These are phyloP conservation scores for Trichoderma sp. DNA, from an alignment of 2,329 filamentous ascomycete genomes.

Conservation along the genomic window DNA sequence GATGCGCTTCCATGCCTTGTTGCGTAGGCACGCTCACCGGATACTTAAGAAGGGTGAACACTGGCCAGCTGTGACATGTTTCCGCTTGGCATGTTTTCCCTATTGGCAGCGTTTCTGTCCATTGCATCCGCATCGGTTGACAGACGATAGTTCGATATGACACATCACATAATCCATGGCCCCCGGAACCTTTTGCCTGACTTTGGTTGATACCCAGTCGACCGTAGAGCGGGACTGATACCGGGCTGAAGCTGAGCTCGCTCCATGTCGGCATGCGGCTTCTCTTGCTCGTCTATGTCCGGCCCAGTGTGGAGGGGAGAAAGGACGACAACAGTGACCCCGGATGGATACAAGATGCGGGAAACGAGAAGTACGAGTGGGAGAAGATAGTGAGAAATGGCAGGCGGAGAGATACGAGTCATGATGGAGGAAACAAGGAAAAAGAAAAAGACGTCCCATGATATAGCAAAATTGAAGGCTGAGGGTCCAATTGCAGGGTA, in stretches of 20 bases:
- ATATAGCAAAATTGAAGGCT: background rate
- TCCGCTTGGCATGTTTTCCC: too few species aligned
- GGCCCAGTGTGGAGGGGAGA: background rate
- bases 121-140: slow-evolving; percentile 8
- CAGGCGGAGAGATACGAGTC: background rate
- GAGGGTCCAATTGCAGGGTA: slow-evolving; percentile 9
- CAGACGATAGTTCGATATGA: slow-evolving; percentile 8
- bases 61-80: background rate
- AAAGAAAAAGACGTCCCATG: background rate
- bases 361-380: background rate
- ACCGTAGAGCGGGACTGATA: background rate
- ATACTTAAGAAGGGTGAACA: background rate
- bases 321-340: background rate
- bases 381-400: background rate
- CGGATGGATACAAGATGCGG: background rate
- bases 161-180: background rate
- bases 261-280: background rate
- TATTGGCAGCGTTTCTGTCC: background rate
- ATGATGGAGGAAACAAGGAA: background rate
- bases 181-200: background rate
- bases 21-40: background rate
- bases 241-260: background rate
- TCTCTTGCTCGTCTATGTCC: background rate
- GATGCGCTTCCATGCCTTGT: background rate
- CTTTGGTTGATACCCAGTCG: background rate